Evolutionary conservation across 2,329 filamentous ascomycete species (phyloP).

Genomic region (Pseudogymnoascus sp.): DNA sequence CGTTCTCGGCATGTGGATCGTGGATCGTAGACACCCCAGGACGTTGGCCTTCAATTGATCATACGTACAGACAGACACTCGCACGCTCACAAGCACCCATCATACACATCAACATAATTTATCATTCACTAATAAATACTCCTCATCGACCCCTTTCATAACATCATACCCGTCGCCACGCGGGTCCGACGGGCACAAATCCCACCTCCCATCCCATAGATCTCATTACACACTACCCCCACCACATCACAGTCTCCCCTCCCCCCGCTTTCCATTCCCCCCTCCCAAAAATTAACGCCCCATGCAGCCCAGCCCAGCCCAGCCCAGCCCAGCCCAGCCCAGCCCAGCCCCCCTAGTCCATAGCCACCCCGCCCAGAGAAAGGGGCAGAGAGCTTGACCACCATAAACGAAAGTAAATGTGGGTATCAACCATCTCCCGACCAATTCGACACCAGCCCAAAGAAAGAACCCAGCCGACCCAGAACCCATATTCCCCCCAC

Average conservation of each 20-base stretch:
- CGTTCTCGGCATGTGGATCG: neutral
- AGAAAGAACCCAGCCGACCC: neutral
- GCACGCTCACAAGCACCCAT: neutral
- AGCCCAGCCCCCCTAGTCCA: neutral
- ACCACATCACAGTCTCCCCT: neutral
- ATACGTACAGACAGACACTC: neutral
- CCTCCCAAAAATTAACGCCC: neutral
- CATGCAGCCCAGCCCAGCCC: too few relatives aligned
- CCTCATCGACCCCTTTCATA: neutral
- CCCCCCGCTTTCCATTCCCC: neutral
- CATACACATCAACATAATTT: neutral
- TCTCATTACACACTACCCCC: neutral
- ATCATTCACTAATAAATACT: neutral
- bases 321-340: too few relatives aligned
- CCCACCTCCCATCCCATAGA: neutral
- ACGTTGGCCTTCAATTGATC: neutral
- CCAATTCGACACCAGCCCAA: neutral
- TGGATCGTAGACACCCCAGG: neutral
- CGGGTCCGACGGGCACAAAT: neutral
- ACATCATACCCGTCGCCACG: neutral
- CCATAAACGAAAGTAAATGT: neutral
- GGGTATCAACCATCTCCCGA: neutral
- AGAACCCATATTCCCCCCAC: neutral
- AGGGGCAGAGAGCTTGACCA: neutral
- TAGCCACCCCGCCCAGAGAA: neutral